Evolutionary conservation across 1,284 basidiomycete genomes (phyloP), one percentile per base, ranked within the genome.

Genomic region (Cryptococcus maquisensis): DNA sequence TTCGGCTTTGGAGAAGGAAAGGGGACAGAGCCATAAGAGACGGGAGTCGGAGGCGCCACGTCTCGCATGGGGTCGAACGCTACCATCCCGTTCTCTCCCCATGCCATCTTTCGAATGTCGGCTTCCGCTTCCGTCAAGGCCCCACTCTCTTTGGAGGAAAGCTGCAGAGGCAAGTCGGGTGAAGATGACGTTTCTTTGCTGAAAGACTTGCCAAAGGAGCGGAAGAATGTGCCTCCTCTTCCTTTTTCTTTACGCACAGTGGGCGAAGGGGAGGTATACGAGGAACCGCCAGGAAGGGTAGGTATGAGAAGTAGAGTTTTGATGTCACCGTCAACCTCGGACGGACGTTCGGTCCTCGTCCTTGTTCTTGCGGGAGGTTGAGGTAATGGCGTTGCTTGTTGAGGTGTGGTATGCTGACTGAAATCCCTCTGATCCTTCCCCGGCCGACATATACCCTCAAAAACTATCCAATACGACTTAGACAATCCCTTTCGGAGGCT

Each of bases 391-490:
- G 15, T 15, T 9, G 18, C 40, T 1, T 42, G 40, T 40, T 15
- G 38, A 40, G 16, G 16, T n/a, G 16, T 40, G 2, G 7, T 16
- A 16, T 16, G 40, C 46, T 32, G 28, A n/a, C 6, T 9, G 21
- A 15, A 23, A 36, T 28, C 32, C 45, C n/a, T 44, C 23, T n/a
- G 16, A n/a, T 36, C 18, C 23, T 47, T n/a, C 18, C 28, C 45
- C 6, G 45, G 45, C 15, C 28, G 6, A 15, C 15, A 36, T 7
- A 35, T 15, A 16, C 5, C n/a, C 18, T 51, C 43, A 42, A 62
- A 59, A 1, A 60, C 53, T 8, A 62, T 56, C 57, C 58, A 62
- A 28, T 56, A 35, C 20, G 56, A 51, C 37, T 51, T 59, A 0
- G 32, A 36, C 13, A 54, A 53, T 23, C 13, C 57, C 54, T 26